Evolutionary conservation across 352 stramenopile species (phyloP).

Genomic region (Globisporangium megalacanthum): DNA sequence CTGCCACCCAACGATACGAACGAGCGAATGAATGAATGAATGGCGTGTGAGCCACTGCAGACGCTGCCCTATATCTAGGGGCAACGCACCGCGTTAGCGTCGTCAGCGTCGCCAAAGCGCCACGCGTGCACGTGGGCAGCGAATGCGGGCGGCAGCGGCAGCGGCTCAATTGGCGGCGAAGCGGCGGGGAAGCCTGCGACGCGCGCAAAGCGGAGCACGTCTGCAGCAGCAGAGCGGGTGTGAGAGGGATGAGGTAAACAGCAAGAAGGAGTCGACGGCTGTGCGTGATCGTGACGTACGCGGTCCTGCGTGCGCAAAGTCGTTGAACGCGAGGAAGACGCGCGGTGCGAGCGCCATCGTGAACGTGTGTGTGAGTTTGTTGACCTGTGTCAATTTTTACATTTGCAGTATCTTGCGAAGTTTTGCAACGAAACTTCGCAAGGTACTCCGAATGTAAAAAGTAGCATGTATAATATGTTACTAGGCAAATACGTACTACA

Average conservation of each 20-base stretch:
- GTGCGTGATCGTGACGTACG: constrained; percentile 22
- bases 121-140: constrained; percentile 9
- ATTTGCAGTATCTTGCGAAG: no score
- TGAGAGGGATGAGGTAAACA: neutral
- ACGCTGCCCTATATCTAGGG: neutral
- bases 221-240: constrained; percentile 14
- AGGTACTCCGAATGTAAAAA: no score
- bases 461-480: no score
- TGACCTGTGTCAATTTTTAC: no score
- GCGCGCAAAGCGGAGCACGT: constrained; percentile 31
- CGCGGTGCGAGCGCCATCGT: constrained; percentile 13
- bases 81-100: no score
- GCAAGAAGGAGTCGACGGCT: neutral
- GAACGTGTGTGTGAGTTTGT: no score
- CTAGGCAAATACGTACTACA: no score
- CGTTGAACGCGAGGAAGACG: constrained; percentile 63
- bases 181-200: neutral
- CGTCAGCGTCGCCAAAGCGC: neutral
- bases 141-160: constrained; percentile 4
- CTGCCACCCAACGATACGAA: constrained; percentile 8
- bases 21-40: neutral
- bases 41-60: neutral
- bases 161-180: neutral
- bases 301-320: constrained; percentile 57
- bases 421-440: no score